Evolutionary conservation across 768 basidiomycete genomes (phyloP).

Genomic region (Amanita rimosa): DNA sequence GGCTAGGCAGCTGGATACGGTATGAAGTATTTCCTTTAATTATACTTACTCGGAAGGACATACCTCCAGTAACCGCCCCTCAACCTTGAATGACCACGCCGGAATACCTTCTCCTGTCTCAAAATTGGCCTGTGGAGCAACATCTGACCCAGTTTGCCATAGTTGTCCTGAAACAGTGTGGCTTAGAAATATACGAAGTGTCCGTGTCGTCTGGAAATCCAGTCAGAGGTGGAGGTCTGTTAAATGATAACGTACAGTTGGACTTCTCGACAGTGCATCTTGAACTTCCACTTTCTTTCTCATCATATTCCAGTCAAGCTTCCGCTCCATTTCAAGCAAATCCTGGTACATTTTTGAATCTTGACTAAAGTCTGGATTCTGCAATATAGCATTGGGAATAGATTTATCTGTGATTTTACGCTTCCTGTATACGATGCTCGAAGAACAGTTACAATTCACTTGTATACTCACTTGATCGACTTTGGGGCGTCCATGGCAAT

Average conservation of each 20-base stretch:
- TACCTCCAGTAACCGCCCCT: slow-evolving; percentile 80
- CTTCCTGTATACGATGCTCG: slow-evolving; percentile 32
- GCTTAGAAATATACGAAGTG: slow-evolving; percentile 75
- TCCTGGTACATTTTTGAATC: slow-evolving; percentile 85
- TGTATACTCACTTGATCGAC: slow-evolving; percentile 21
- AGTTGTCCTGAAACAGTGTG: slow-evolving; percentile 79
- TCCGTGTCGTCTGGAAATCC: slow-evolving; percentile 60
- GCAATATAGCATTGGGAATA: slow-evolving; percentile 65
- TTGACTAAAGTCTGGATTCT: slow-evolving; percentile 62
- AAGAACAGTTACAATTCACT: not conserved
- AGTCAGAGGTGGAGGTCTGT: not conserved
- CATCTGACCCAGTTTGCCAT: slow-evolving; percentile 62
- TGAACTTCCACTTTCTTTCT: slow-evolving; percentile 86
- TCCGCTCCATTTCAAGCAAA: slow-evolving; percentile 79
- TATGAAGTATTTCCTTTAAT: not conserved
- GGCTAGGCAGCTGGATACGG: slow-evolving; percentile 38
- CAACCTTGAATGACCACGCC: slow-evolving; percentile 80
- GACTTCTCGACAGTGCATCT: slow-evolving; percentile 69
- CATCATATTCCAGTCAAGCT: slow-evolving; percentile 91
- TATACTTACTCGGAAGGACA: slow-evolving; percentile 12
- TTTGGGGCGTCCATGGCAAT: slow-evolving; percentile 24
- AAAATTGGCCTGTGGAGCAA: slow-evolving; percentile 36
- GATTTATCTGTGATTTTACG: slow-evolving; percentile 74
- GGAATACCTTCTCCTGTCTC: slow-evolving; percentile 86
- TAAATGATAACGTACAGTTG: slow-evolving; percentile 38